Conservation (phyloP, 2,329 filamentous ascomycete species). For the Corinectria fuckeliana region DNA sequence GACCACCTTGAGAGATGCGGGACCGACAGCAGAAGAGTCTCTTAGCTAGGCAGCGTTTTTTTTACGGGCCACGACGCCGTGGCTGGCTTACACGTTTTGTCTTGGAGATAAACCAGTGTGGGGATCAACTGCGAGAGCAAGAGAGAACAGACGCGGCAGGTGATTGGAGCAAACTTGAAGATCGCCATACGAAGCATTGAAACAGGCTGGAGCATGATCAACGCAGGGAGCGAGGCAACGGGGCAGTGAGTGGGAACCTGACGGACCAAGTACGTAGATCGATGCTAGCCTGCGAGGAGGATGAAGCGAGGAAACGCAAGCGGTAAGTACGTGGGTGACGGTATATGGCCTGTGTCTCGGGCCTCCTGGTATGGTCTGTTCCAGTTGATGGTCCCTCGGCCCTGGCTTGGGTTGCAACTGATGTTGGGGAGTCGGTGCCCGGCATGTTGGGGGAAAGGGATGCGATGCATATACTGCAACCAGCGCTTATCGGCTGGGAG, state of each 20-base stretch:
- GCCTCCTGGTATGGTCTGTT: not conserved
- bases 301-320: not conserved
- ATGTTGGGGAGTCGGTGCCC: conserved; percentile 5
- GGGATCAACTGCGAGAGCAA: not conserved
- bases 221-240: conserved; percentile 32
- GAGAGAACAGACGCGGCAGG: conserved; percentile 7
- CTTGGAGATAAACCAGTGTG: conserved; percentile 5
- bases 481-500: conserved; percentile 5
- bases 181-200: conserved; percentile 33
- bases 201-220: conserved; percentile 35
- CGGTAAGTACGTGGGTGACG: conserved; percentile 6
- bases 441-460: not conserved
- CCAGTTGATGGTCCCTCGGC: not conserved
- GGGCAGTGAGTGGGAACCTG: conserved; percentile 22
- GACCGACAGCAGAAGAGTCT: not conserved
- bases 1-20: conserved; percentile 5
- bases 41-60: not conserved
- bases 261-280: conserved; percentile 9
- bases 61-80: not conserved
- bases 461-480: not conserved
- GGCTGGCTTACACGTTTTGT: conserved; percentile 16
- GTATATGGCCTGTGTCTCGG: not conserved
- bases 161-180: conserved; percentile 29
- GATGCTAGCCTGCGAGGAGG: not conserved
- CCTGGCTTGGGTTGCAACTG: conserved; percentile 15